These are phyloP conservation scores for Spizellomyces sp. DNA, from an alignment of 192 early-diverging fungal genomes.

Conservation along the genomic window DNA sequence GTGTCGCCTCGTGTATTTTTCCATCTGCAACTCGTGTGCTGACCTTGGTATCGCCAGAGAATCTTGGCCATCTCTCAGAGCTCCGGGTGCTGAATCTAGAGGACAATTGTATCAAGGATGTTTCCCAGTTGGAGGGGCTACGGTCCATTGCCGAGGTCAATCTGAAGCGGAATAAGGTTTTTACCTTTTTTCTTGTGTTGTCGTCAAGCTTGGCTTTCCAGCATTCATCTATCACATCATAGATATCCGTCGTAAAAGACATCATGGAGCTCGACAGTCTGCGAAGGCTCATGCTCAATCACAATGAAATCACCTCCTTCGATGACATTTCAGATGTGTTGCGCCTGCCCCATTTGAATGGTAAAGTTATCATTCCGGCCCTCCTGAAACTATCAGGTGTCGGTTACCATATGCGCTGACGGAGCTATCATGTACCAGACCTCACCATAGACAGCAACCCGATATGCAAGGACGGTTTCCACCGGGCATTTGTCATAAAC, in stretches of 20 bases:
- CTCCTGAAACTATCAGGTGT: too few relatives aligned
- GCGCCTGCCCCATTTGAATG: neutral
- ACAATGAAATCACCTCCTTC: conserved; percentile 41
- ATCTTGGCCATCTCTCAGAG: conserved; percentile 40
- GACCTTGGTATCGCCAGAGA: conserved; percentile 34
- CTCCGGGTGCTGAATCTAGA: conserved; percentile 55
- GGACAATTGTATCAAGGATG: conserved; percentile 44
- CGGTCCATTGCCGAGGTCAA: conserved; percentile 49
- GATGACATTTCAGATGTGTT: conserved; percentile 22
- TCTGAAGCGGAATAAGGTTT: conserved; percentile 51
- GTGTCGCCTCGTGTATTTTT: neutral
- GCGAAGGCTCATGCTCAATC: conserved; percentile 29
- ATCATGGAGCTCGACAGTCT: conserved; percentile 27
- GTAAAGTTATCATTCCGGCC: too few relatives aligned
- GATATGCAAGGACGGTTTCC: conserved; percentile 25
- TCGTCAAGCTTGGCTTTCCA: neutral
- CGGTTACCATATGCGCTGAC: too few relatives aligned
- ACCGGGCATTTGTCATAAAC: conserved; percentile 44
- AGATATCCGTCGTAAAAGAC: conserved; percentile 32
- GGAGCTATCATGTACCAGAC: neutral
- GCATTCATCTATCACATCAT: neutral
- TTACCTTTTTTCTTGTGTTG: neutral
- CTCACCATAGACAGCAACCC: conserved; percentile 22
- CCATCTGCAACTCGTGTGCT: neutral
- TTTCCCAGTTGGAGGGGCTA: conserved; percentile 27